Evolutionary conservation across 73 alveolate genomes (phyloP).

Genomic region (Stentor roeselii): DNA sequence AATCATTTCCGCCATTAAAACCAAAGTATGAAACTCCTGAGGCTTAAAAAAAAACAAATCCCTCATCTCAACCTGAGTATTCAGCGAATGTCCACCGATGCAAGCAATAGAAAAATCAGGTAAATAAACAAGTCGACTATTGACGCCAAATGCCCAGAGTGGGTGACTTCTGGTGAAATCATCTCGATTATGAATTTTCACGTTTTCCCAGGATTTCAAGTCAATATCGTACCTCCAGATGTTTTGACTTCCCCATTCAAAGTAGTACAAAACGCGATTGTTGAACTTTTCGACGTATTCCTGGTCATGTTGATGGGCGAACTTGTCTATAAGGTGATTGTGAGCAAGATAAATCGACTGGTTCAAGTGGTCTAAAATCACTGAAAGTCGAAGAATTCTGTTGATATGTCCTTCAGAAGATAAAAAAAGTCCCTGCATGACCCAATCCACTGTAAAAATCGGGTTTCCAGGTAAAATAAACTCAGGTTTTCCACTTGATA

Average conservation of each 20-base stretch:
- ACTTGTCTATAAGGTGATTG: not conserved
- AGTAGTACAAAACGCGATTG: not conserved
- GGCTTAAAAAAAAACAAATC: not conserved
- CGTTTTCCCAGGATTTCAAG: not conserved
- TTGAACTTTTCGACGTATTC: not conserved
- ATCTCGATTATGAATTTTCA: not conserved
- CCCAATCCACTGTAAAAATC: not conserved
- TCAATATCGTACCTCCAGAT: slow-evolving; percentile 14
- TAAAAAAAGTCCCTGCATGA: not conserved
- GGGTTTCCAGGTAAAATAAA: not conserved
- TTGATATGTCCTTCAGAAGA: not conserved
- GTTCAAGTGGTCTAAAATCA: not conserved
- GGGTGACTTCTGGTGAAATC: not conserved
- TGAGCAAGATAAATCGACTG: not conserved
- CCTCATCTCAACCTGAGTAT: not conserved
- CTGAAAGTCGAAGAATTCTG: not conserved
- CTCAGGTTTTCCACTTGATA: not conserved
- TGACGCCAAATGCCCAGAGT: not conserved
- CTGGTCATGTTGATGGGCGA: not conserved
- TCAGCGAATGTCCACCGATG: not conserved
- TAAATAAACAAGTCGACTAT: not conserved
- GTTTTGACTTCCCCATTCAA: slow-evolving; percentile 3
- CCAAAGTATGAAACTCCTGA: not conserved
- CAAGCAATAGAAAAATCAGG: not conserved
- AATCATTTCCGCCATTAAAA: not conserved